Evolutionary conservation across 176 grass and related monocot genomes (phyloP).

Genomic region (Aegilops bicornis): DNA sequence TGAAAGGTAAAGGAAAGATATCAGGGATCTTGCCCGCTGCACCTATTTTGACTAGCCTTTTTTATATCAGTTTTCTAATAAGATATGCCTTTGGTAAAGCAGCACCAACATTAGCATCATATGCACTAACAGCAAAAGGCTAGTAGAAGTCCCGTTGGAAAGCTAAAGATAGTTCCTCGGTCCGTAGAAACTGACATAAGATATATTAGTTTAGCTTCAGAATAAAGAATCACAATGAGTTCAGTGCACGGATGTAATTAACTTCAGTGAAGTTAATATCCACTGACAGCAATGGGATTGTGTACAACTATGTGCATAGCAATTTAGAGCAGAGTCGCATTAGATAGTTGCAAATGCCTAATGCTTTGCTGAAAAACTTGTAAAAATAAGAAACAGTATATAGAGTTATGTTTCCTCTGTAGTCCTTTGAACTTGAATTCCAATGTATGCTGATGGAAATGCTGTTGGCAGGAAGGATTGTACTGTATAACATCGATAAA

Average conservation of each 20-base stretch:
- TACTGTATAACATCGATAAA: neutral
- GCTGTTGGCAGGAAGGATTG: neutral
- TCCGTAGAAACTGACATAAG: constrained; percentile 13
- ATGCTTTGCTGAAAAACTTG: neutral
- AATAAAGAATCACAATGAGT: constrained; percentile 8
- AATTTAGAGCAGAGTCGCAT: constrained; percentile 3
- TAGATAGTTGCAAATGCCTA: neutral
- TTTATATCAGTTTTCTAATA: neutral
- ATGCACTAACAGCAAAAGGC: constrained; percentile 23
- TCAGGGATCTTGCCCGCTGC: constrained; percentile 18
- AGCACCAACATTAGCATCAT: constrained; percentile 9
- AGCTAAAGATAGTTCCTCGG: constrained; percentile 21
- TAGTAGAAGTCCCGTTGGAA: constrained; percentile 11
- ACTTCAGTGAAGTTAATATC: neutral
- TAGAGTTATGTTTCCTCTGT: neutral
- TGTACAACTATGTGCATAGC: neutral
- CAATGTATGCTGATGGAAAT: neutral
- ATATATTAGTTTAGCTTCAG: constrained; percentile 19
- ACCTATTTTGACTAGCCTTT: constrained; percentile 31
- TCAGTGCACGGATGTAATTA: neutral
- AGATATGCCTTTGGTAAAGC: constrained; percentile 29
- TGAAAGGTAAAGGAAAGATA: constrained; percentile 27
- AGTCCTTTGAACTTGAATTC: constrained; percentile 1
- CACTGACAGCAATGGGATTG: neutral
- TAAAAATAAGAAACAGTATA: neutral